Evolutionary conservation across 2,329 filamentous ascomycete genomes (phyloP), one percentile per base, ranked within the genome.

Genomic region (Chaetomiaceae sp.): DNA sequence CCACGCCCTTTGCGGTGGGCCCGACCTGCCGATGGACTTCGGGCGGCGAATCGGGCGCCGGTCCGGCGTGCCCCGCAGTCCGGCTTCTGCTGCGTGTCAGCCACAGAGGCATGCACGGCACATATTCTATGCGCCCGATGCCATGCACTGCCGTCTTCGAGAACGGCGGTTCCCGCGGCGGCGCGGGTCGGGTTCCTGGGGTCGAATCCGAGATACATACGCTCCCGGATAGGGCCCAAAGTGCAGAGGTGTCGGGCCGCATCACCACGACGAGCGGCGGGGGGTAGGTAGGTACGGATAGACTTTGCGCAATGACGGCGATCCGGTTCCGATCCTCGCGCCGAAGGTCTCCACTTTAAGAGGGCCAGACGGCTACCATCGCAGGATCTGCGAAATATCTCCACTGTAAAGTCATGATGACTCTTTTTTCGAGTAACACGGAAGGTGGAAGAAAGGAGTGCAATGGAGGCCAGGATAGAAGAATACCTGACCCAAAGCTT

Each of bases 1-100:
- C 40, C 46, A 49, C 56, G 53, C 53, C n/a, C 53, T 33, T 56
- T 58, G 20, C 27, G 45, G 49, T 49, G 49, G 54, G 44, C 27
- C 34, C 29, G n/a, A 15, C 27, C 37, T 22, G 25, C 29, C 27
- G 44, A 34, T 25, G 20, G 7, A 12, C 19, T 50, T 36, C 44
- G 46, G 34, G 17, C 42, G 17, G 40, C 50, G 45, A 46, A 50
- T 47, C 40, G 49, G 17, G 49, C 47, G 2, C 53, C 53, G 53
- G 47, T 11, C n/a, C 31, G 39, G 6, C 17, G 34, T 42, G 31
- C 50, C 50, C 46, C 40, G 31, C 44, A 43, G 15, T 19, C 45
- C 38, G 25, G 45, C 27, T n/a, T n/a, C n/a, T 6, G 27, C 44
- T 51, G 47, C 47, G 34, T 14, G 40, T 36, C 46, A 45, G 37